Evolutionary conservation across 192 early-diverging fungal species (phyloP).

Genomic region (Podila horticola): DNA sequence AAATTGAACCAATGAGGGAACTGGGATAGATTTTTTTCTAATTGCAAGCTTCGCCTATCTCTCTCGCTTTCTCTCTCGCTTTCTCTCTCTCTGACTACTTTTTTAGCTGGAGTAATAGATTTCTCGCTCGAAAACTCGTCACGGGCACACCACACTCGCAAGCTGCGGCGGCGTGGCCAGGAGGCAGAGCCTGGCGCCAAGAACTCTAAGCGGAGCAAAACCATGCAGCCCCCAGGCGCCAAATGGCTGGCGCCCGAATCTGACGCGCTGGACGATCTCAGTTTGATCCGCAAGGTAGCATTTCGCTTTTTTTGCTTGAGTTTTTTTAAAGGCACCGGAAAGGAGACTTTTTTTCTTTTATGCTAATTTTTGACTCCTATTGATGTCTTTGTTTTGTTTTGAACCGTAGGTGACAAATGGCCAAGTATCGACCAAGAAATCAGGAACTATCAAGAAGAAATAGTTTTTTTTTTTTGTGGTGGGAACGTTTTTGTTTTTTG

Average conservation of each 20-base stretch:
- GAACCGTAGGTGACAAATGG: neutral
- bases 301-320: neutral
- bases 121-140: constrained; percentile 42
- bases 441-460: constrained; percentile 44
- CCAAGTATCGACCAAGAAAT: constrained; percentile 29
- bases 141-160: constrained; percentile 33
- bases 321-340: neutral
- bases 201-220: constrained; percentile 30
- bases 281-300: constrained; percentile 35
- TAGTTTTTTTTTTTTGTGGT: constrained; percentile 10
- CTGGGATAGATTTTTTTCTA: too few species aligned
- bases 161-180: constrained; percentile 33
- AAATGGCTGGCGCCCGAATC: constrained; percentile 40
- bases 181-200: constrained; percentile 35
- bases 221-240: constrained; percentile 17
- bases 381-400: neutral
- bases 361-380: neutral
- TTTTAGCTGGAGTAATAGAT: constrained; percentile 13
- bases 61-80: neutral
- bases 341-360: neutral
- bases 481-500: constrained; percentile 7
- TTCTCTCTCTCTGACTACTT: neutral
- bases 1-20: neutral
- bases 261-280: constrained; percentile 37
- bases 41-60: neutral